Conservation (phyloP, 164 flowering plant genomes). For the Brasenia schreberi region DNA sequence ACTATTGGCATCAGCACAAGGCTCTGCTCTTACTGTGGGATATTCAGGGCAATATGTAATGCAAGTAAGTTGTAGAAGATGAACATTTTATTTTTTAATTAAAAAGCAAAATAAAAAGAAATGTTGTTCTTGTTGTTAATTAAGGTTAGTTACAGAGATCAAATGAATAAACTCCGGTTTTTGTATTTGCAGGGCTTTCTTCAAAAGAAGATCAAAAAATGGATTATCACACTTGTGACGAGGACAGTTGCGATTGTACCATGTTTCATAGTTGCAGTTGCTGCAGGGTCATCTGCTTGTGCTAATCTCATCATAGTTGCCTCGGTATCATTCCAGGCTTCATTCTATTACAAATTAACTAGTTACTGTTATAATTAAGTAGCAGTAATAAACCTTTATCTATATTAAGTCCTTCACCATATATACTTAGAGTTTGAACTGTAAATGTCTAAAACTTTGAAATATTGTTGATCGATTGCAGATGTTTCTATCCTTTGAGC, state of each 20-base stretch:
- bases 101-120: too few species aligned
- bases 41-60: slow-evolving; percentile 86
- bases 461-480: slow-evolving; percentile 13
- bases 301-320: slow-evolving; percentile 69
- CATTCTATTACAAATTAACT: not conserved
- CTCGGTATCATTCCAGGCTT: slow-evolving; percentile 27
- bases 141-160: too few species aligned
- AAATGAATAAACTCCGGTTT: not conserved
- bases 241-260: slow-evolving; percentile 67
- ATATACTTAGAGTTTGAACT: too few species aligned
- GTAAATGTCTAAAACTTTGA: too few species aligned
- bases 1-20: slow-evolving; percentile 77
- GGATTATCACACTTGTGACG: slow-evolving; percentile 60
- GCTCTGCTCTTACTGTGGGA: slow-evolving; percentile 80
- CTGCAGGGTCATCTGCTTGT: slow-evolving; percentile 68
- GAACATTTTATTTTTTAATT: too few species aligned
- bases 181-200: slow-evolving; percentile 45
- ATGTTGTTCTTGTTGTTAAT: too few species aligned
- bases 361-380: too few species aligned
- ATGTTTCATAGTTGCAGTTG: slow-evolving; percentile 54
- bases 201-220: slow-evolving; percentile 53
- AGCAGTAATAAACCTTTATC: not conserved
- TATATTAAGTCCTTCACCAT: too few species aligned
- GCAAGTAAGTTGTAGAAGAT: slow-evolving; percentile 35
- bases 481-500: slow-evolving; percentile 94